Evolutionary conservation across 306 rosid species (phyloP).

Genomic region (Cucurbita argyrosperma): DNA sequence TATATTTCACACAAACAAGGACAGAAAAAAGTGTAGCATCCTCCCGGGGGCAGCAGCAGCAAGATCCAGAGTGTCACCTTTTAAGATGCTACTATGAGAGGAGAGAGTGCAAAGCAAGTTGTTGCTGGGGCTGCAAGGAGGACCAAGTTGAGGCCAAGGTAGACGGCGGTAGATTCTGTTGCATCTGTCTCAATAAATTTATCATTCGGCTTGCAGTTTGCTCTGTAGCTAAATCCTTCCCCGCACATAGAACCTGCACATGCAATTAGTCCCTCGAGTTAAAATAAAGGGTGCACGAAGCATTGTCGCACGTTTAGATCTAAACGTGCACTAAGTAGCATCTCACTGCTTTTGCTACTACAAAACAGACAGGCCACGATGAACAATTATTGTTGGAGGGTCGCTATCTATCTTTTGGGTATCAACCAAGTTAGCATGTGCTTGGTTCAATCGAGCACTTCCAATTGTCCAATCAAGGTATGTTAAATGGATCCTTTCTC

Average conservation of each 20-base stretch:
- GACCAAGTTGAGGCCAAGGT: constrained; percentile 96
- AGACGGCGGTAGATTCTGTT: constrained; percentile 77
- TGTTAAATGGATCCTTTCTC: not conserved
- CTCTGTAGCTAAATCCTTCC: constrained; percentile 87
- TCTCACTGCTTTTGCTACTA: not conserved
- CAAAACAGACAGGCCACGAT: not conserved
- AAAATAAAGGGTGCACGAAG: not conserved
- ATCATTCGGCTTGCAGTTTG: constrained; percentile 78
- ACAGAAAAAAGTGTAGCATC: constrained; percentile 3
- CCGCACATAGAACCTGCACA: constrained; percentile 71
- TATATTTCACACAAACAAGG: constrained; percentile 24
- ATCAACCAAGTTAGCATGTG: not conserved
- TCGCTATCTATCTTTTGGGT: not conserved
- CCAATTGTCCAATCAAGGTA: not conserved
- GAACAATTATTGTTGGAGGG: not conserved
- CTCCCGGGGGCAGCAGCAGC: not conserved
- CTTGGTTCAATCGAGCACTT: not conserved
- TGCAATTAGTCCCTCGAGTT: not conserved
- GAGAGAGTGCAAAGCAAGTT: constrained; percentile 79
- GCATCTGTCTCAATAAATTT: constrained; percentile 75
- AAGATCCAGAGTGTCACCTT: constrained; percentile 21
- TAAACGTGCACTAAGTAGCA: not conserved
- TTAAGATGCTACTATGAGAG: constrained; percentile 37
- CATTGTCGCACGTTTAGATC: not conserved
- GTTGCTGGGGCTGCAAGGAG: constrained; percentile 93